Conservation (phyloP, 257 asterid genomes). For the Fraxinus anomala region DNA sequence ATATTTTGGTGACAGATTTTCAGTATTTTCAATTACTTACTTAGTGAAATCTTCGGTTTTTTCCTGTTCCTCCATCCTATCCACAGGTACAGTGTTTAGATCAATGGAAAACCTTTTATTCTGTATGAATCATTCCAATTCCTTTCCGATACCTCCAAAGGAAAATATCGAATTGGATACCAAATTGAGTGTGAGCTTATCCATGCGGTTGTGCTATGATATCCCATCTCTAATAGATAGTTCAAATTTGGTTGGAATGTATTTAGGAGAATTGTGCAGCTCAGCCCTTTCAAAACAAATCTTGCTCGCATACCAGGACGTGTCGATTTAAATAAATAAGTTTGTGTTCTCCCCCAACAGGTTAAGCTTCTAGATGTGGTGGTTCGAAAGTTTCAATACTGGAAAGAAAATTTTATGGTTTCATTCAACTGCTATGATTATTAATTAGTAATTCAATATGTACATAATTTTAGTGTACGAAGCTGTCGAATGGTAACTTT, state of each 20-base stretch:
- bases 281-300: not conserved
- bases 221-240: not conserved
- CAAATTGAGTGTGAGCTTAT: no score
- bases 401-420: no score
- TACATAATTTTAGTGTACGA: not conserved
- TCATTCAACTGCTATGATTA: no score
- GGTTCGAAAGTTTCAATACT: not conserved
- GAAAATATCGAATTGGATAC: no score
- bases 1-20: conserved; percentile 7
- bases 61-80: no score
- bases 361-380: not conserved
- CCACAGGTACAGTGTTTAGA: no score
- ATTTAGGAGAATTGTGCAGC: not conserved
- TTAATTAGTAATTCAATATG: not conserved
- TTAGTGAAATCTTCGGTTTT: no score
- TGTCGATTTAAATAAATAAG: no score
- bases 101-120: no score
- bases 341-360: no score
- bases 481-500: not conserved
- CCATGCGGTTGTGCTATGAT: not conserved
- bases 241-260: not conserved
- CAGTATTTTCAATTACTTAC: not conserved
- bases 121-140: no score
- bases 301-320: not conserved
- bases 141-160: no score